Percentiles rank a stretch among this genome's conserved stretches.
These are phyloP conservation scores for Fusarium sp. DNA, from an alignment of 2,329 filamentous ascomycete species.

Conservation along the genomic window DNA sequence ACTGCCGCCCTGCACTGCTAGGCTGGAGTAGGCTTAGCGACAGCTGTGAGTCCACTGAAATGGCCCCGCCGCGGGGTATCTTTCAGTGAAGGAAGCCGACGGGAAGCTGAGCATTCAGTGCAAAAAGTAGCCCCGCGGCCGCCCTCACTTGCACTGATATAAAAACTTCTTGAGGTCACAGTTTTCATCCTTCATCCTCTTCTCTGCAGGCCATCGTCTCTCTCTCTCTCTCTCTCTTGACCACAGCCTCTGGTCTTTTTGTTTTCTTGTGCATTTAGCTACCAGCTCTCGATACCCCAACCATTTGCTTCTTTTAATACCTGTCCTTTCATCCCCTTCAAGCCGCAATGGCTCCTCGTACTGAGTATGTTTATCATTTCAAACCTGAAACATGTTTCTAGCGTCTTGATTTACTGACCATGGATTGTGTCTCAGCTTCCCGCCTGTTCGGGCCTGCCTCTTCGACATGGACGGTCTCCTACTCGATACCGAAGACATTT, in stretches of 20 bases:
- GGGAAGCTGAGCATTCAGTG: too few species aligned
- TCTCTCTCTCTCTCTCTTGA: neutral
- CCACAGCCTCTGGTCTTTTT: neutral
- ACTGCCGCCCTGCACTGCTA: slow-evolving; percentile 11
- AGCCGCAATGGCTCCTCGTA: slow-evolving; percentile 53
- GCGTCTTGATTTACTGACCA: slow-evolving; percentile 15
- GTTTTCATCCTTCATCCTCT: slow-evolving; percentile 1
- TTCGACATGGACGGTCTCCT: slow-evolving; percentile 99
- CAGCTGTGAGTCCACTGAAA: neutral
- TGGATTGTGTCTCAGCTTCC: slow-evolving; percentile 63
- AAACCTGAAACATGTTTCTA: neutral
- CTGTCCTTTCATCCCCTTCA: neutral
- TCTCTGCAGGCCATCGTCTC: neutral
- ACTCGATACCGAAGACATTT: slow-evolving; percentile 90
- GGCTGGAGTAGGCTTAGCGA: slow-evolving; percentile 5
- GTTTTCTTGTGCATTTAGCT: neutral
- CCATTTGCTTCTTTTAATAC: neutral
- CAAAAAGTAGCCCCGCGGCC: slow-evolving; percentile 15
- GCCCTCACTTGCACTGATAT: slow-evolving; percentile 7
- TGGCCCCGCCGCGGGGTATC: slow-evolving; percentile 26
- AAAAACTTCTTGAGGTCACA: slow-evolving; percentile 27
- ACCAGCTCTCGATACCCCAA: slow-evolving; percentile 8
- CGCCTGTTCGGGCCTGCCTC: slow-evolving; percentile 86
- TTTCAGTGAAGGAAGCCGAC: slow-evolving; percentile 5
- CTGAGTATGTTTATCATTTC: slow-evolving; percentile 51